Base-by-base conservation (phyloP, 2,329 filamentous ascomycete genomes). In the Cladosporium halotolerans region DNA sequence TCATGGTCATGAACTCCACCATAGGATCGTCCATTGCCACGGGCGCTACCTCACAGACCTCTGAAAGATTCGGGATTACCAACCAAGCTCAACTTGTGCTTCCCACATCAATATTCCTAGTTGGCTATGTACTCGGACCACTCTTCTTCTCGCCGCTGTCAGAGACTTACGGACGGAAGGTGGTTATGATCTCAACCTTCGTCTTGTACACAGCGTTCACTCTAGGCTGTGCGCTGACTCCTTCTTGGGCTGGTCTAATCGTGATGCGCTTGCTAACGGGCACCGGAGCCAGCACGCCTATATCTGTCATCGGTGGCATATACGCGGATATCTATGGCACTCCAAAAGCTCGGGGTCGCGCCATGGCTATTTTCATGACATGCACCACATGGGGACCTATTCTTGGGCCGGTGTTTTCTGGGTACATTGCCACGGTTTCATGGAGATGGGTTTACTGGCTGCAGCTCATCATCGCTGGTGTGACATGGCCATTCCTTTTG, bases 371-470 rank as follows among this genome's bases (percentile, higher is more conserved):
- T 39, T 86, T 84, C 69, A 84, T 85, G 78, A 80, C 79, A 14
- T 82, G 77, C 11, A 88, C 85, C 3, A 77, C 80, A 0, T 81
- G 81, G 42, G 85, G 85, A 0, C 85, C 83, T 0, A 74, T 88
- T n/a, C 67, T 84, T 2, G 81, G 82, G 1, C 85, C 85, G 2
- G 79, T 85, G 13, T 75, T 85, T 18, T 82, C 81, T 0, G 85
- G 84, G 9, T 87, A 79, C 67, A 77, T 80, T 38, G 73, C 80
- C 1, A 75, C 73, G 1, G 76, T 85, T 23, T 79, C 78, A 23
- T 88, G 85, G 85, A 76, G 81, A 40, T 88, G 85, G 85, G 71
- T 78, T 1, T 87, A 87, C 63, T 88, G 84, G 79, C 77, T 89
- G 19, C 84, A 74, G 11, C 73, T 88, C 13, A 86, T 90, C 14